Base-by-base conservation (phyloP, 768 basidiomycete species). In the Porphyrellus cyaneotinctus region DNA sequence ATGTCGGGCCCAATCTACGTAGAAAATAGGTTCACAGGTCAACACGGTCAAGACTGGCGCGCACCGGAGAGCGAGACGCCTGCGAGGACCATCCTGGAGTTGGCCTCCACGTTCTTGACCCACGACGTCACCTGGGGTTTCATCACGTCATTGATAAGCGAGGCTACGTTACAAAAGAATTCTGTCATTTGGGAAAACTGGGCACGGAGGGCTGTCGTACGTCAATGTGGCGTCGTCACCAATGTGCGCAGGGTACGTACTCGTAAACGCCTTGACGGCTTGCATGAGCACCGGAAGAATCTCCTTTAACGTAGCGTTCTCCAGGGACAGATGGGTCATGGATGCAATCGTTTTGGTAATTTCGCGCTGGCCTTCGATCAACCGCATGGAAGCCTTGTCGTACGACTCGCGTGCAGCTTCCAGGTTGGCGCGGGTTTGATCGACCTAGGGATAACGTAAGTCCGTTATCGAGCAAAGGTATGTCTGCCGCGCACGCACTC, bases 71-170 rank as follows among this genome's bases (percentile, higher is more conserved):
- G 58, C 10, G 46, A 48, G 23, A 60, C 58, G 6, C 59, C 59
- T 12, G 54, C 58, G 20, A 60, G 59, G 10, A 60, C 48, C 58
- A 60, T 57, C n/a, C 36, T 31, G 20, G 59, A 53, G 18, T 45
- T 57, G 7, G 59, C 49, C 26, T 60, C 51, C 18, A 60, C 8
- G 43, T 53, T 57, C 48, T 43, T 57, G 35, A 51, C 54, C 49
- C 48, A 60, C 3, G 58, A 60, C 2, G 45, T 39, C 32, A 60
- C 58, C 24, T 60, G 59, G 2, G 59, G 58, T 49, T 24, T 57
- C 54, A 60, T 60, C 23, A 60, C 59, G 26, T 60, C 59, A 28
- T 60, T 53, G 43, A 60, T 60, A 18, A 60, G 58, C 15, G 58
- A 60, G 0, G 49, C 41, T 4, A 60, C 54, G 20, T 57, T 57